Conservation (phyloP, 2,329 filamentous ascomycete genomes). For the Dothideomycetidae sp. region DNA sequence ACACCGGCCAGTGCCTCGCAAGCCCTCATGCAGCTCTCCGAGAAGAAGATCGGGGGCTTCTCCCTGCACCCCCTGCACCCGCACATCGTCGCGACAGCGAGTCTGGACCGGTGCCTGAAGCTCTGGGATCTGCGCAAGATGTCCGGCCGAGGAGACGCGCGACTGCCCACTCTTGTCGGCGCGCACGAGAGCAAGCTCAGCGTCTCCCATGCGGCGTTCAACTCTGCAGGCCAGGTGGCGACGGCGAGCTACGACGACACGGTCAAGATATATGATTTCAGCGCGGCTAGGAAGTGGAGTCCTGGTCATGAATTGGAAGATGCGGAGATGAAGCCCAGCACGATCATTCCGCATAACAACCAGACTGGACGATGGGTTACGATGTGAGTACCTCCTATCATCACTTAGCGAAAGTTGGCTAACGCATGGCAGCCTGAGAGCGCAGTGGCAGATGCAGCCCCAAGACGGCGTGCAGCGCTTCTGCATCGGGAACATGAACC, state of each 20-base stretch:
- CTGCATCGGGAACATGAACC: conserved; percentile 78
- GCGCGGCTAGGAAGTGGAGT: conserved; percentile 29
- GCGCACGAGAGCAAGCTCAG: conserved; percentile 72
- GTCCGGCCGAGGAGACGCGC: conserved; percentile 42
- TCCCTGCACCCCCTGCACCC: conserved; percentile 65
- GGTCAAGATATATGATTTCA: conserved; percentile 78
- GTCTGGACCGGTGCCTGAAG: conserved; percentile 74
- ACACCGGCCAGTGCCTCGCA: conserved; percentile 37
- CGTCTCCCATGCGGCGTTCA: conserved; percentile 88
- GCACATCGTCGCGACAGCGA: conserved; percentile 77
- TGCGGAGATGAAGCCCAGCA: conserved; percentile 52
- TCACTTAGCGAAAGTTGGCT: too few species aligned
- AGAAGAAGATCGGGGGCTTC: conserved; percentile 95
- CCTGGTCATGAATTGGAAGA: conserved; percentile 37
- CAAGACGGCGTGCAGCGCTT: conserved; percentile 72
- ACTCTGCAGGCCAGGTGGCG: conserved; percentile 67
- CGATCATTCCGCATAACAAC: conserved; percentile 72
- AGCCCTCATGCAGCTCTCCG: conserved; percentile 61
- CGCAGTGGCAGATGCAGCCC: conserved; percentile 80
- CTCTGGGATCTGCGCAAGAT: conserved; percentile 87
- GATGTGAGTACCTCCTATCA: too few species aligned
- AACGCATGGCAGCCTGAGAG: conserved; percentile 53
- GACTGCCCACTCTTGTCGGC: conserved; percentile 56
- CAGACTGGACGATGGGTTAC: conserved; percentile 93
- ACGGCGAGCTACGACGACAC: conserved; percentile 93